Conservation (phyloP, 306 rosid species). For the Medicago lupulina region DNA sequence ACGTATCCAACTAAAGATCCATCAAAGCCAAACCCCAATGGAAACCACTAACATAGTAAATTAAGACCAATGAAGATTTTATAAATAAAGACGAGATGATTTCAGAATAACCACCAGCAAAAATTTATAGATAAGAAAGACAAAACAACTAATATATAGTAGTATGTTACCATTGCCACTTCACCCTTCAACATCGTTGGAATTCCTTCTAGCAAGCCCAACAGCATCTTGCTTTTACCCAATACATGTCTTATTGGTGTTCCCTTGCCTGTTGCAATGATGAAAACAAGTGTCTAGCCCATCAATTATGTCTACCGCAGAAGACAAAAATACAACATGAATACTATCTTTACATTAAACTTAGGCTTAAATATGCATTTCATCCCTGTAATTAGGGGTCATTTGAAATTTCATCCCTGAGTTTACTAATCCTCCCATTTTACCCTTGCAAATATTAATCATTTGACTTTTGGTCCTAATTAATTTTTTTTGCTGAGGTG, state of each 20-base stretch:
- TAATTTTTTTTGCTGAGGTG: too few species aligned
- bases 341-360: slow-evolving; percentile 32
- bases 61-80: neutral
- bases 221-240: slow-evolving; percentile 90
- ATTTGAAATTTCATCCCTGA: too few species aligned
- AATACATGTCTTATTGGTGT: slow-evolving; percentile 71
- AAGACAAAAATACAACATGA: slow-evolving; percentile 18
- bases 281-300: slow-evolving; percentile 32
- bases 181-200: slow-evolving; percentile 97
- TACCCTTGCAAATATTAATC: too few species aligned
- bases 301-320: slow-evolving; percentile 27
- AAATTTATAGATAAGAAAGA: neutral
- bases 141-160: slow-evolving; percentile 21
- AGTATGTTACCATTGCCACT: slow-evolving; percentile 81
- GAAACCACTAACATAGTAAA: slow-evolving; percentile 29
- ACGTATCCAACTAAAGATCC: slow-evolving; percentile 22
- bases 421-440: too few species aligned
- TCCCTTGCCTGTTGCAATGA: slow-evolving; percentile 71
- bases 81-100: slow-evolving; percentile 13
- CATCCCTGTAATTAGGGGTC: too few species aligned
- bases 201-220: slow-evolving; percentile 93
- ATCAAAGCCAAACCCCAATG: slow-evolving; percentile 12
- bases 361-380: too few species aligned
- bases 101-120: slow-evolving; percentile 9
- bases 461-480: too few species aligned